Conservation (phyloP, 768 basidiomycete species). For the Nidularia sp. region DNA sequence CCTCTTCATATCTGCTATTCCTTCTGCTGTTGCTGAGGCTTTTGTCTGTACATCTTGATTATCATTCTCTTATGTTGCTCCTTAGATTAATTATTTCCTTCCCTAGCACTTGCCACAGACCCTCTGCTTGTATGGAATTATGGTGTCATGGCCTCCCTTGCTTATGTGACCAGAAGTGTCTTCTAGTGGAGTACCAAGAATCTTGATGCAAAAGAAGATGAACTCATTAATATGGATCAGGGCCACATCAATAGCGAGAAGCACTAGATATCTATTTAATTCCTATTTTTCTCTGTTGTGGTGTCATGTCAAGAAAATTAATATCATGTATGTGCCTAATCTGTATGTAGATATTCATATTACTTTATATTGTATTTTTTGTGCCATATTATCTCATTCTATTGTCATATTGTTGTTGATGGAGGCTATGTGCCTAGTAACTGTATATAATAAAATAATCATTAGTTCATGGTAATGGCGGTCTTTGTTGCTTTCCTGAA, state of each 20-base stretch:
- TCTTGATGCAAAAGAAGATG: conserved; percentile 61
- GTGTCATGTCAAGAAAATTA: no score
- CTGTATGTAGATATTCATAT: no score
- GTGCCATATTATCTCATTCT: no score
- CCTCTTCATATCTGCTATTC: conserved; percentile 55
- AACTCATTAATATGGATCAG: conserved; percentile 47
- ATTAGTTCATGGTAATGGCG: no score
- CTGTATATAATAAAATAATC: no score
- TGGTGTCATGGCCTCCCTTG: conserved; percentile 50
- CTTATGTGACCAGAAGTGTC: conserved; percentile 42
- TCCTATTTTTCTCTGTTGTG: no score
- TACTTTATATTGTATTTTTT: no score
- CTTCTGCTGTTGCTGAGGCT: conserved; percentile 64
- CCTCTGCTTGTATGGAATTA: conserved; percentile 79
- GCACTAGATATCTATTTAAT: background rate
- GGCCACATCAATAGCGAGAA: conserved; percentile 21
- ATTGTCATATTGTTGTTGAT: no score
- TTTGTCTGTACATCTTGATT: conserved; percentile 53
- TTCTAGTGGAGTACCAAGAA: conserved; percentile 53
- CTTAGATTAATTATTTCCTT: conserved; percentile 2
- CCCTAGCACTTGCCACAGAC: conserved; percentile 56
- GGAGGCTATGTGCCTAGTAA: no score
- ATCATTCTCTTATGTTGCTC: background rate
- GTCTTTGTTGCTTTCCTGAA: no score
- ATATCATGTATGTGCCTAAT: no score